Conservation (phyloP, 768 basidiomycete species). For the Mycena indigotica region DNA sequence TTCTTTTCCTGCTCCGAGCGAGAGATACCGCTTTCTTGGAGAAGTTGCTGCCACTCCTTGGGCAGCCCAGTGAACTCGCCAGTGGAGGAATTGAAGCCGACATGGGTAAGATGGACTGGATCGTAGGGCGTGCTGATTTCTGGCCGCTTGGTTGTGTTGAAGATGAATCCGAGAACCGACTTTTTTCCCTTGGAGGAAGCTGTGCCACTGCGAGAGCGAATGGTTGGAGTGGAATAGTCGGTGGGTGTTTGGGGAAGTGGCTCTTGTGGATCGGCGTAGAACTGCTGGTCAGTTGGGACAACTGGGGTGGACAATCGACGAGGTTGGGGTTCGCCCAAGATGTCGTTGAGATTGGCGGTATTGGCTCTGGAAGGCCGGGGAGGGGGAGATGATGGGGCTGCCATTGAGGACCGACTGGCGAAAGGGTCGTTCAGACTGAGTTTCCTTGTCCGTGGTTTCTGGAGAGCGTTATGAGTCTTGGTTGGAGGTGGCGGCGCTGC, state of each 20-base stretch:
- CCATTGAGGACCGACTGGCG: slow-evolving; percentile 19
- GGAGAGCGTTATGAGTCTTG: slow-evolving; percentile 62
- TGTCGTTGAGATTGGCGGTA: slow-evolving; percentile 77
- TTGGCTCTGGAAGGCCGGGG: slow-evolving; percentile 84
- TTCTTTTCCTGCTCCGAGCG: slow-evolving; percentile 95
- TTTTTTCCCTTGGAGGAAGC: slow-evolving; percentile 53
- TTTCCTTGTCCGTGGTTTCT: slow-evolving; percentile 61
- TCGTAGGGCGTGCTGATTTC: slow-evolving; percentile 99
- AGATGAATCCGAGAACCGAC: slow-evolving; percentile 77
- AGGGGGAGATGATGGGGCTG: slow-evolving; percentile 59
- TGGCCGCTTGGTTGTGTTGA: slow-evolving; percentile 72
- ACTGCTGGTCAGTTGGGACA: slow-evolving; percentile 38
- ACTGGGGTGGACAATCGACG: slow-evolving; percentile 58
- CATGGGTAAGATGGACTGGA: slow-evolving; percentile 98
- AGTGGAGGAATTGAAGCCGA: slow-evolving; percentile 98
- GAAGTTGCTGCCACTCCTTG: slow-evolving; percentile 97
- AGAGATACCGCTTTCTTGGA: slow-evolving; percentile 95
- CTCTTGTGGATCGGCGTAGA: slow-evolving; percentile 46
- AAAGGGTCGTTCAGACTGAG: slow-evolving; percentile 46
- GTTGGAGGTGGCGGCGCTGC: slow-evolving; percentile 45
- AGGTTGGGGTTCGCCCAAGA: slow-evolving; percentile 52
- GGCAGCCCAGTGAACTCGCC: slow-evolving; percentile 98
- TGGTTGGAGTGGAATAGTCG: slow-evolving; percentile 24
- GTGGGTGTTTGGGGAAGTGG: slow-evolving; percentile 25
- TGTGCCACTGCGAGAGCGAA: slow-evolving; percentile 52